These are phyloP conservation scores for Hymenoscyphus fraxineus DNA, from an alignment of 2,329 filamentous ascomycete species.

Conservation along the genomic window DNA sequence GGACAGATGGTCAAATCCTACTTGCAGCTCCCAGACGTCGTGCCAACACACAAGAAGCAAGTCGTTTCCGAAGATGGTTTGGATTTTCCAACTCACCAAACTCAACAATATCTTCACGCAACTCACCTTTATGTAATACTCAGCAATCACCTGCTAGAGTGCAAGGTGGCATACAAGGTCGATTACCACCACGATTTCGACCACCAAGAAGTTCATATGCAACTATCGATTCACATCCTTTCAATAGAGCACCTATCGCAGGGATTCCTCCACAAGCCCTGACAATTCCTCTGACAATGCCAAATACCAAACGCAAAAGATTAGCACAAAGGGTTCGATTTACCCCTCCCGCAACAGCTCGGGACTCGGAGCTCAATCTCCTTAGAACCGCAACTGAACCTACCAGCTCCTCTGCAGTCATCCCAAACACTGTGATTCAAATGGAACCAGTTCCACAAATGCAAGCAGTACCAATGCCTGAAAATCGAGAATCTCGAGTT, in stretches of 20 bases:
- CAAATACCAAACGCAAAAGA: constrained; percentile 14
- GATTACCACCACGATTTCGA: constrained; percentile 28
- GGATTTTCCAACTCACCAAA: constrained; percentile 16
- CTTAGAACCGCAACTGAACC: constrained; percentile 24
- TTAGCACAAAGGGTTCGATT: constrained; percentile 23
- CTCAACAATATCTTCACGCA: background rate
- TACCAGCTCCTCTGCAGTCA: constrained; percentile 15
- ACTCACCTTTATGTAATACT: background rate
- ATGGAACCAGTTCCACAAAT: constrained; percentile 15
- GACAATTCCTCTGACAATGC: background rate
- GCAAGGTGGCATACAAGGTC: constrained; percentile 3
- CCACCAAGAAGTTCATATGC: constrained; percentile 32
- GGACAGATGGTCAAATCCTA: constrained; percentile 31
- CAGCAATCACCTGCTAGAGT: background rate
- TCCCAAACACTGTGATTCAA: background rate
- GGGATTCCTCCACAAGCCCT: constrained; percentile 3
- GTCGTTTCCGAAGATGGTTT: constrained; percentile 25
- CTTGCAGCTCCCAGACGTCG: constrained; percentile 8
- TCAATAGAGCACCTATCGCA: constrained; percentile 25
- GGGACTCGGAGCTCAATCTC: constrained; percentile 24
- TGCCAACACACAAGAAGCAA: constrained; percentile 10
- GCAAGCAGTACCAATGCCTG: background rate
- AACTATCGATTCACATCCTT: constrained; percentile 32
- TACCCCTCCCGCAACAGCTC: constrained; percentile 26
- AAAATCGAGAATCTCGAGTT: background rate